phyloP scores from a whole-genome alignment of 202 grass and related monocot species.

The Setaria italica region DNA sequence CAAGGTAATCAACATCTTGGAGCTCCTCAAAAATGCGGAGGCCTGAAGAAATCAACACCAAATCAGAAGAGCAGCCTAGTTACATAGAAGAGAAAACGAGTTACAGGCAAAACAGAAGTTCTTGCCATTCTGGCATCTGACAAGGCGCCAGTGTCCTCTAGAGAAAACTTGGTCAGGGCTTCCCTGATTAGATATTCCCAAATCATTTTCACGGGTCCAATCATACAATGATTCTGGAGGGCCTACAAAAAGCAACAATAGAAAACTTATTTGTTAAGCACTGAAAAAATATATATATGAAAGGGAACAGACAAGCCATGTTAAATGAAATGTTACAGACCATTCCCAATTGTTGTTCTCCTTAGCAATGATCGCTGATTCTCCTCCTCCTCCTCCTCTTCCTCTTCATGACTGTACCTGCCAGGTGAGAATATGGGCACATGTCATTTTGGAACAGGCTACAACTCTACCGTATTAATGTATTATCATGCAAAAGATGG shows the following conservation, averaged over 20 bases:
- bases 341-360: conserved; percentile 97
- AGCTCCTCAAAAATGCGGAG: conserved; percentile 98
- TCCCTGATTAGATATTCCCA: conserved; percentile 61
- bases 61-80: conserved; percentile 26
- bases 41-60: conserved; percentile 59
- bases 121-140: conserved; percentile 98
- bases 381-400: conserved; percentile 72
- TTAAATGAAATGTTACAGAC: conserved; percentile 45
- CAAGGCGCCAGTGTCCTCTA: conserved; percentile 95
- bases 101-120: conserved; percentile 36
- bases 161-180: conserved; percentile 89
- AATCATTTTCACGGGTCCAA: conserved; percentile 87
- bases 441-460: conserved; percentile 33
- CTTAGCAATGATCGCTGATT: conserved; percentile 64
- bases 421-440: conserved; percentile 39
- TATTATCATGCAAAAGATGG: conserved; percentile 22
- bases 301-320: conserved; percentile 41
- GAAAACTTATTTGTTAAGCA: conserved; percentile 30
- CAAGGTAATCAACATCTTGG: conserved; percentile 94
- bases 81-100: conserved; percentile 26
- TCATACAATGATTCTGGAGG: conserved; percentile 89
- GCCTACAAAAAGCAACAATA: conserved; percentile 58
- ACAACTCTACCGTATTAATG: conserved; percentile 6
- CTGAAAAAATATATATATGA: conserved; percentile 11
- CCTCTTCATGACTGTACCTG: conserved; percentile 92